A percentile compares a stretch with the other conserved stretches of the same genome.
Conservation (phyloP, 768 basidiomycete species). For the Amanita jacksonii region DNA sequence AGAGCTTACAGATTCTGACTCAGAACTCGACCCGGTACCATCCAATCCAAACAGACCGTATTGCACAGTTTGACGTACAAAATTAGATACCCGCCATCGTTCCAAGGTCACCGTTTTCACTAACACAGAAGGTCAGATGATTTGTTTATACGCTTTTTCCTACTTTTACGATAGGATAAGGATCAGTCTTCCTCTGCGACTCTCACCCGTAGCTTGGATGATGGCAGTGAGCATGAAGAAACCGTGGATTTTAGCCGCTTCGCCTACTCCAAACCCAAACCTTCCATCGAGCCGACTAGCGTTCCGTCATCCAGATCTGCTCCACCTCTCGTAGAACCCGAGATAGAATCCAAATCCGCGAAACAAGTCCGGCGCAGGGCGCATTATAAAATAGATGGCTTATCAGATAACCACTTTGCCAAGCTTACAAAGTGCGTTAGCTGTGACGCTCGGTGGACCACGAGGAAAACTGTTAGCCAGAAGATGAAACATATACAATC, state of each 20-base stretch:
- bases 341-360: conserved; percentile 8
- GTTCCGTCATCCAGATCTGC: background rate
- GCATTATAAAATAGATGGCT: conserved; percentile 22
- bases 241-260: conserved; percentile 1
- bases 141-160: too few relatives aligned
- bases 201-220: background rate
- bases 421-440: conserved; percentile 49
- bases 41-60: too few relatives aligned
- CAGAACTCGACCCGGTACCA: too few relatives aligned
- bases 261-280: background rate
- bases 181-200: background rate
- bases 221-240: background rate
- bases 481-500: conserved; percentile 59
- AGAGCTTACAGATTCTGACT: conserved; percentile 17
- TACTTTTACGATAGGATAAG: background rate
- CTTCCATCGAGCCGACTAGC: background rate
- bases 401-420: conserved; percentile 37
- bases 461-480: conserved; percentile 49
- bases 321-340: conserved; percentile 8
- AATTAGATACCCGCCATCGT: too few relatives aligned
- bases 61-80: too few relatives aligned
- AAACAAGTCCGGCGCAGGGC: conserved; percentile 10
- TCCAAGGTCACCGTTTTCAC: too few relatives aligned
- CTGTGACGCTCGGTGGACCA: conserved; percentile 62
- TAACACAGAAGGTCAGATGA: too few relatives aligned